Evolutionary conservation across 768 basidiomycete genomes (phyloP).

Genomic region (Kwoniella sp.): DNA sequence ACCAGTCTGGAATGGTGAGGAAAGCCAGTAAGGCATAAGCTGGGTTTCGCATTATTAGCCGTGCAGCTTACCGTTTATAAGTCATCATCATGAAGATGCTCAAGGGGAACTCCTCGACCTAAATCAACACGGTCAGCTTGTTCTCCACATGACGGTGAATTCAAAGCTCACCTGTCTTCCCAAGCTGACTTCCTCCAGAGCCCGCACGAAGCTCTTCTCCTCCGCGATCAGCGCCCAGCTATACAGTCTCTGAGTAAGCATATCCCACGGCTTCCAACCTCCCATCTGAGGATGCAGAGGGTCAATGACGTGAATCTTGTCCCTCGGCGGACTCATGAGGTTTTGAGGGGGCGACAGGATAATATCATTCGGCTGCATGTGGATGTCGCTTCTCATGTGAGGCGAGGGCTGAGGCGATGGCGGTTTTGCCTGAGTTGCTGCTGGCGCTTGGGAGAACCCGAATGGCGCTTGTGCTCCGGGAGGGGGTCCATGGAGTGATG

Average conservation of each 20-base stretch:
- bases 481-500: conserved; percentile 1
- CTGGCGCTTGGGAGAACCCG: neutral
- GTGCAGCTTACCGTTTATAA: conserved; percentile 50
- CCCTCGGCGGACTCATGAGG: conserved; percentile 6
- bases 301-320: conserved; percentile 24
- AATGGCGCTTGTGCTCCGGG: neutral
- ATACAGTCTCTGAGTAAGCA: conserved; percentile 51
- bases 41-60: no score
- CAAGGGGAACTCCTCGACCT: conserved; percentile 50
- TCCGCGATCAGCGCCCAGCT: conserved; percentile 54
- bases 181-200: conserved; percentile 48
- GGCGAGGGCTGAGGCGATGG: neutral
- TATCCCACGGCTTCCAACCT: conserved; percentile 48
- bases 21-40: no score
- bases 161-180: conserved; percentile 47
- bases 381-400: conserved; percentile 5
- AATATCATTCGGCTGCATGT: conserved; percentile 9
- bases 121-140: neutral
- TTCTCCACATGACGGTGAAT: neutral
- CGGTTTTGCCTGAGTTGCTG: neutral
- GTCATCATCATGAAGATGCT: conserved; percentile 54
- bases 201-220: conserved; percentile 46
- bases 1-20: conserved; percentile 27
- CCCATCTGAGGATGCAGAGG: conserved; percentile 14
- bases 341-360: conserved; percentile 11